These are phyloP conservation scores for Penicillium sp. DNA, from an alignment of 2,329 filamentous ascomycete species.

Conservation along the genomic window DNA sequence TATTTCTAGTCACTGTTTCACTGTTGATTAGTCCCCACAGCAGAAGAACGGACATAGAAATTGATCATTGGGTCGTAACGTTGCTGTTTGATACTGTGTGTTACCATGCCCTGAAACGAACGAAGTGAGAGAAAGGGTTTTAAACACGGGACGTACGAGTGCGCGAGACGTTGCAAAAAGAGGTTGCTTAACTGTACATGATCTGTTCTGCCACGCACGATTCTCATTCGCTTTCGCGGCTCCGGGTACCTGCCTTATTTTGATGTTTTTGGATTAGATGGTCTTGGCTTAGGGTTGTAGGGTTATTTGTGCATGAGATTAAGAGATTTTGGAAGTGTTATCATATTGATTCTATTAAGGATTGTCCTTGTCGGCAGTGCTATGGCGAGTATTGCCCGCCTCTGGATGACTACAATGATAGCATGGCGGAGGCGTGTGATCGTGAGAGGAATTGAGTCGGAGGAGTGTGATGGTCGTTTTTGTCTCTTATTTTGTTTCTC, in stretches of 20 bases:
- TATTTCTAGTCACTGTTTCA: too few species aligned
- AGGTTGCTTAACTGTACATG: not conserved
- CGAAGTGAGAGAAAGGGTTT: too few species aligned
- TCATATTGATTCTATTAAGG: not conserved
- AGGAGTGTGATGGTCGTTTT: not conserved
- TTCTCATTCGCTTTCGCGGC: not conserved
- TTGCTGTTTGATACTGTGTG: too few species aligned
- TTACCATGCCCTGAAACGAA: too few species aligned
- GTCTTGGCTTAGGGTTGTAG: not conserved
- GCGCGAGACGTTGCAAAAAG: not conserved
- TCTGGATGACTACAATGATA: not conserved
- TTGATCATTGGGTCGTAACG: too few species aligned
- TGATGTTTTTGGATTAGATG: not conserved
- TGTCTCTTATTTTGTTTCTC: too few species aligned
- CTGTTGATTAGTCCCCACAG: too few species aligned
- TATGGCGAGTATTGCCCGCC: not conserved
- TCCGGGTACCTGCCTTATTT: not conserved
- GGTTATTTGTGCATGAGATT: not conserved
- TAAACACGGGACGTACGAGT: not conserved
- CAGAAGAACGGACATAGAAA: too few species aligned
- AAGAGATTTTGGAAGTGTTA: not conserved
- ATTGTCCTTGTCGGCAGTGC: not conserved
- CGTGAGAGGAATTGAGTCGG: slow-evolving; percentile 10
- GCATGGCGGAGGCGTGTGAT: not conserved
- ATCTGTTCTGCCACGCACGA: not conserved